Base-by-base conservation (phyloP, 352 stramenopile genomes). In the Aphanomyces invadans region DNA sequence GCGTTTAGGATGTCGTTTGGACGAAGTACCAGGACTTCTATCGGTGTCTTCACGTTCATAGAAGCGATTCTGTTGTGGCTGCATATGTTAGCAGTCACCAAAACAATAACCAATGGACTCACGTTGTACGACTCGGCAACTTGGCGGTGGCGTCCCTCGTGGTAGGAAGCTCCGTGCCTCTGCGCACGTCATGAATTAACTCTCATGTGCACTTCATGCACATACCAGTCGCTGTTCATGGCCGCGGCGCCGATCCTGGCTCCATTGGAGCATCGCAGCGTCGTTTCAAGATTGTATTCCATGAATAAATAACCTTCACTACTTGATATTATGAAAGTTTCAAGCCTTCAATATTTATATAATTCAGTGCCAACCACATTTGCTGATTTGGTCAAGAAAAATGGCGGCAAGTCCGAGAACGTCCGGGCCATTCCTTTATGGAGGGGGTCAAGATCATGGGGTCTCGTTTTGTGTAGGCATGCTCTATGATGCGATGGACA, bases 231-330 rank as follows among this genome's bases (percentile, higher is more conserved):
- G 55, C 4, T 63, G 29, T 45, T 63, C 55, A 45, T 63, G 33
- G 29, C 25, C 31, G 17, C 39, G 39, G 17, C 55, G 55, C 19
- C 55, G 55, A 25, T 51, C 39, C 26, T 51, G 55, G 55, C 55
- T 63, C 55, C 55, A 63, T 25, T 21, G 15, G 29, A 63, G 55
- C 55, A 63, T 63, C 32, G 28, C 32, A 15, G 25, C 29, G 15
- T 26, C 15, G 44, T 7, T 26, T 52, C 44, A 52, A 26, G 15
- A 26, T n/a, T 9, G 4, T 23, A 19, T n/a, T 52, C 38, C 17
- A 15, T 42, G 36, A 42, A 42, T 42, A 9, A 45, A 42, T 42
- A 42, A 42, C 36, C 36, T 42, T 15, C 15, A 42, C 36, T 15
- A 42, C 36, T 42, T 15, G 36, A 42, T 42, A 42, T 42, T 42